These are phyloP conservation scores for Guyanaporus albipodus DNA, from an alignment of 768 basidiomycete species.

Conservation along the genomic window DNA sequence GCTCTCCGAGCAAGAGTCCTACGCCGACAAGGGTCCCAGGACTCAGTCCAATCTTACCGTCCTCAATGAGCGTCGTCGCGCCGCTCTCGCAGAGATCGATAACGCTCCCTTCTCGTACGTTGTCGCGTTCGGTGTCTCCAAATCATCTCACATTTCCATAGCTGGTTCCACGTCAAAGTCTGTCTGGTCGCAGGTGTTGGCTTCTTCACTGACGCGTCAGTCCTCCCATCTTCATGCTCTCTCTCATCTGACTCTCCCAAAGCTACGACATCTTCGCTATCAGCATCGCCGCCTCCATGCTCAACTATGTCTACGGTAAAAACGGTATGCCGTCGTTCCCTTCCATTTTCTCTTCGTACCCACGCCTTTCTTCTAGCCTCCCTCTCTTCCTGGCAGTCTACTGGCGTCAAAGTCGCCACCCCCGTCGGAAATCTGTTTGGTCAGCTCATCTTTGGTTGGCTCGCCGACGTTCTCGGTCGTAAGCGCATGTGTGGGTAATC, in stretches of 20 bases:
- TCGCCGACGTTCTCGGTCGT: conserved; percentile 73
- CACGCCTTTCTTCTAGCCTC: conserved; percentile 7
- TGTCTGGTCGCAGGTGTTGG: conserved; percentile 72
- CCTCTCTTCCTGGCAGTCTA: conserved; percentile 56
- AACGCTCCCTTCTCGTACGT: conserved; percentile 79
- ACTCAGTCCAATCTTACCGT: conserved; percentile 27
- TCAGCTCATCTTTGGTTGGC: conserved; percentile 76
- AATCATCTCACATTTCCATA: conserved; percentile 20
- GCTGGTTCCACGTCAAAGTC: conserved; percentile 84
- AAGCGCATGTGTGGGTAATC: conserved; percentile 71
- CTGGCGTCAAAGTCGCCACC: conserved; percentile 74
- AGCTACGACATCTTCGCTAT: conserved; percentile 86
- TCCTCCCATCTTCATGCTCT: background rate
- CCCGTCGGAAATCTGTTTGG: conserved; percentile 74
- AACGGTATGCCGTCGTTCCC: background rate
- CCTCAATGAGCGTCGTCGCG: conserved; percentile 70
- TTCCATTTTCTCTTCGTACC: background rate
- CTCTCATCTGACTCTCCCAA: background rate
- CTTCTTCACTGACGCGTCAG: conserved; percentile 85
- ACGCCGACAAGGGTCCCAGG: conserved; percentile 20
- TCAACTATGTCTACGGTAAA: conserved; percentile 73
- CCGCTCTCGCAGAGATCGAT: conserved; percentile 83
- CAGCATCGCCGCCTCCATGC: conserved; percentile 78
- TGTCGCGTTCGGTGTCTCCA: background rate
- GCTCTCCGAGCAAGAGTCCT: conserved; percentile 29